Evolutionary conservation across 805 yeast genomes (phyloP).

Genomic region (Scheffersomyces ergatensis): DNA sequence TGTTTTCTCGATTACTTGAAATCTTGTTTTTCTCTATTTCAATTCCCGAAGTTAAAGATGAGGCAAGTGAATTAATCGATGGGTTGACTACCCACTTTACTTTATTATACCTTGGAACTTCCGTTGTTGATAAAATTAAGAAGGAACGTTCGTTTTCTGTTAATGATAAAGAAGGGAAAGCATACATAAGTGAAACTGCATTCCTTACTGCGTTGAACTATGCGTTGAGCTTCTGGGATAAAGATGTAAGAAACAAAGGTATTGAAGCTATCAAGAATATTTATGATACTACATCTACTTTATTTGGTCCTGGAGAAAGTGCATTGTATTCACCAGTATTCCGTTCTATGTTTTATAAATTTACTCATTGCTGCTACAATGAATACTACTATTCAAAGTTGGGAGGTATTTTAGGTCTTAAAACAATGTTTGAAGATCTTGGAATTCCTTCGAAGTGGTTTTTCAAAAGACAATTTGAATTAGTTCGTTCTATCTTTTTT

Average conservation of each 20-base stretch:
- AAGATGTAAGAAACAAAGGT: constrained; percentile 71
- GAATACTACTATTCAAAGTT: constrained; percentile 82
- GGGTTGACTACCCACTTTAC: constrained; percentile 78
- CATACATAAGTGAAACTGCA: constrained; percentile 64
- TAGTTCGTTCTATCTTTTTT: constrained; percentile 82
- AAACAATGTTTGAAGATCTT: constrained; percentile 66
- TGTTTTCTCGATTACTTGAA: constrained; percentile 63
- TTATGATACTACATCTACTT: constrained; percentile 54
- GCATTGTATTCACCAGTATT: constrained; percentile 73
- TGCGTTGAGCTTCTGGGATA: constrained; percentile 76
- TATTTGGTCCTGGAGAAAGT: constrained; percentile 67
- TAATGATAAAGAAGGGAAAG: constrained; percentile 75
- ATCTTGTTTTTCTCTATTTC: constrained; percentile 75
- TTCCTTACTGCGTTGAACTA: constrained; percentile 72
- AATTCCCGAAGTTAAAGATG: constrained; percentile 65
- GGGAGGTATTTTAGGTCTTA: constrained; percentile 86
- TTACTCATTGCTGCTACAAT: constrained; percentile 89
- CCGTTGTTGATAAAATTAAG: constrained; percentile 65
- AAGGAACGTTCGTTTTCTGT: constrained; percentile 70
- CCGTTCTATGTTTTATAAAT: constrained; percentile 71
- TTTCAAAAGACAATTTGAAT: constrained; percentile 73
- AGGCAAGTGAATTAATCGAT: constrained; percentile 60
- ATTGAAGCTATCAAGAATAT: constrained; percentile 61
- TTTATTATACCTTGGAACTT: constrained; percentile 71
- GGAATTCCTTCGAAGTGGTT: constrained; percentile 72